Conservation (phyloP, 164 flowering plant genomes). For the Vitis riparia region DNA sequence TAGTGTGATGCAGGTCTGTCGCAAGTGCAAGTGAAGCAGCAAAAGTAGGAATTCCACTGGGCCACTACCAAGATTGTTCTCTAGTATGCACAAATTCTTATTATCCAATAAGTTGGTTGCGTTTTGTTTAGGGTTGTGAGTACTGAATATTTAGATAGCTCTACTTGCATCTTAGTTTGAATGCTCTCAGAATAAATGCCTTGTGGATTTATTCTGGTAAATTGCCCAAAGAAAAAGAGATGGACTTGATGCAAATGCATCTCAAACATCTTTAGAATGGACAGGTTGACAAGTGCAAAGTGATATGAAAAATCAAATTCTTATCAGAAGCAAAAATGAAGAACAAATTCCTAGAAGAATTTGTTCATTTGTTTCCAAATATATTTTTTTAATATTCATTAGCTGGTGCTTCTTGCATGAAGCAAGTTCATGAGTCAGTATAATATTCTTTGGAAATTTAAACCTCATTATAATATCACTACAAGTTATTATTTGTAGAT, state of each 20-base stretch:
- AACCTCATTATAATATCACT: not conserved
- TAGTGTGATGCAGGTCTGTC: constrained; percentile 44
- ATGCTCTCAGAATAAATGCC: not conserved
- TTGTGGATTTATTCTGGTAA: not conserved
- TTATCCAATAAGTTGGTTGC: constrained; percentile 20
- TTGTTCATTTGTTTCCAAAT: too few species aligned
- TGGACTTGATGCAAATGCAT: not conserved
- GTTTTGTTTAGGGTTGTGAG: constrained; percentile 22
- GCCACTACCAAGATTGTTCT: constrained; percentile 33
- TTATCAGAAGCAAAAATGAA: too few species aligned
- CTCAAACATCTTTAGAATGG: not conserved
- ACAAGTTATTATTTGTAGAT: constrained; percentile 38
- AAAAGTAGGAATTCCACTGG: constrained; percentile 68
- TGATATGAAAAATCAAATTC: too few species aligned
- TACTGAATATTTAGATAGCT: constrained; percentile 10
- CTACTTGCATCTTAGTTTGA: not conserved
- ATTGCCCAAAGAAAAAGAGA: not conserved
- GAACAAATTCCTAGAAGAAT: too few species aligned
- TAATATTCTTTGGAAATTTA: not conserved
- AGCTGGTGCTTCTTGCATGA: not conserved
- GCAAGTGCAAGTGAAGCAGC: constrained; percentile 72
- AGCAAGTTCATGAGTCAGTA: not conserved
- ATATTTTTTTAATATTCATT: not conserved
- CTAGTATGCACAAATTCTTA: constrained; percentile 40
- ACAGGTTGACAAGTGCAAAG: not conserved